Conservation (phyloP, 2,329 filamentous ascomycete genomes). For the Fusarium temperatum region DNA sequence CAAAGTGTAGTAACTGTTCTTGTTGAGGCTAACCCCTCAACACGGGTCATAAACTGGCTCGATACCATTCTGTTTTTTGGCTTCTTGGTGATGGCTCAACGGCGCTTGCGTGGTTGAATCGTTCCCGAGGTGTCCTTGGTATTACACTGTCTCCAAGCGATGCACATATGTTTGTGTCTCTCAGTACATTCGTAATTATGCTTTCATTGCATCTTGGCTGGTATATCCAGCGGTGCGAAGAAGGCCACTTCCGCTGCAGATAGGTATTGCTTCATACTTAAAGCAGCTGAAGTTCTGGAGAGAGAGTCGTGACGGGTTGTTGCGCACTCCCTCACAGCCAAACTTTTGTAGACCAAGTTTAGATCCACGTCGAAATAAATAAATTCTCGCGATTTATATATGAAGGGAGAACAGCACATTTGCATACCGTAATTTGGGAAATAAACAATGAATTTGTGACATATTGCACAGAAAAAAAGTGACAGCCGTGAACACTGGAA, state of each 20-base stretch:
- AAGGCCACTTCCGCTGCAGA: background rate
- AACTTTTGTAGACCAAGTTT: background rate
- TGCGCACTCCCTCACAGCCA: background rate
- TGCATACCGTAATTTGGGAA: background rate
- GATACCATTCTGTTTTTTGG: conserved; percentile 34
- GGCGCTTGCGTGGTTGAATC: conserved; percentile 30
- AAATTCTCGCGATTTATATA: background rate
- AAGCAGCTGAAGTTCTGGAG: background rate
- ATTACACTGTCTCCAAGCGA: conserved; percentile 42
- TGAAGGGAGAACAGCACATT: background rate
- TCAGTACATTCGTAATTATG: background rate
- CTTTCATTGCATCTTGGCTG: conserved; percentile 39
- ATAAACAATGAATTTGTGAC: background rate
- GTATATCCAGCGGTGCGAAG: conserved; percentile 38
- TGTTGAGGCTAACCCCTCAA: conserved; percentile 38
- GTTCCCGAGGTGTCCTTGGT: conserved; percentile 38
- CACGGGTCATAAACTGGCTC: conserved; percentile 9
- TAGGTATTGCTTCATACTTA: background rate
- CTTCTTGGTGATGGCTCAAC: conserved; percentile 4
- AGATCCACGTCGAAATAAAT: background rate
- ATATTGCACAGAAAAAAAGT: background rate
- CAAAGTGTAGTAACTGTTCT: conserved; percentile 45
- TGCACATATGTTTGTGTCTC: conserved; percentile 3
- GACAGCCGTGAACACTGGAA: background rate
- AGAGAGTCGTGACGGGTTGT: background rate